Base-by-base conservation (phyloP, 163 green algal species). In the Coccomyxa subellipsoidea region DNA sequence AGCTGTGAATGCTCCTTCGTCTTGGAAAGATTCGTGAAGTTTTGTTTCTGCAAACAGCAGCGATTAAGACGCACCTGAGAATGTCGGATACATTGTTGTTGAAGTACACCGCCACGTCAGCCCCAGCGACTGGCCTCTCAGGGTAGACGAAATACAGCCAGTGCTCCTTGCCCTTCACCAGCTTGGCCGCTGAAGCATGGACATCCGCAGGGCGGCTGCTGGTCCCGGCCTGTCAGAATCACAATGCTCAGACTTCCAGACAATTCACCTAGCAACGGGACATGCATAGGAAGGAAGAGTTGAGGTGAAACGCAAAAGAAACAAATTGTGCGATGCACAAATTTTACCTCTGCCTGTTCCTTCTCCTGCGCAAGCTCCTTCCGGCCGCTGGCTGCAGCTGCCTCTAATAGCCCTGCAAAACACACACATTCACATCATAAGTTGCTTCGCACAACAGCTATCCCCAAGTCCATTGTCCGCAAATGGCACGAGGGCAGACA, bases 111-210 rank as follows among this genome's bases (percentile, higher is more conserved):
- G 38, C n/a, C 15, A 34, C 76, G 9, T 36, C 21, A 27, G 27
- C 25, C 29, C 76, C 76, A 27, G 76, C 76, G 8, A 27, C 37
- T 35, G 76, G 76, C 38, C 25, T 29, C 27, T 80, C 38, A 69
- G 76, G 76, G 38, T 71, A 29, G 21, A 80, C 76, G 38, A 80
- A 80, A 66, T 69, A 80, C 38, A 66, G 76, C 76, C 76, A 80
- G 4, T 80, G 38, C n/a, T 66, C 38, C 38, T 69, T 66, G 2
- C 76, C 76, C 38, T 69, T 73, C 7, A 73, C 66, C 1, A 73
- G 66, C 66, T 36, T 23, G 0, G 66, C 66, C 15, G 66, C 66
- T 35, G 66, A n/a, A 18, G 66, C 7, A 12, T 59, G 23, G 3
- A 59, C 47, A 7, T 59, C 47, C 3, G 0, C 47, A 59, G 23